These are phyloP conservation scores for Secale cereale DNA, from an alignment of 176 grass and related monocot genomes.

Conservation along the genomic window DNA sequence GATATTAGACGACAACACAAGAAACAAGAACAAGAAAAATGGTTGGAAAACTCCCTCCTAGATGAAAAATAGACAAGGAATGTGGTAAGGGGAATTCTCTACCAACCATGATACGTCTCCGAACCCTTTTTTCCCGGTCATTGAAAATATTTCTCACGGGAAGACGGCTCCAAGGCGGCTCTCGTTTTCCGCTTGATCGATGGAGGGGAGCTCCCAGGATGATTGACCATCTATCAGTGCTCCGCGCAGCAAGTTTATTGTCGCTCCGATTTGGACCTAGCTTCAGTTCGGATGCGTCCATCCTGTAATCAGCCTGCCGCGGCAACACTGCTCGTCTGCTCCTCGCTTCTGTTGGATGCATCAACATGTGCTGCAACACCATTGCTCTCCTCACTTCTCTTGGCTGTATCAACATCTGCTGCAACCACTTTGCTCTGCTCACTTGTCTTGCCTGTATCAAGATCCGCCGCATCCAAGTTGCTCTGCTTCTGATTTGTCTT, in stretches of 20 bases:
- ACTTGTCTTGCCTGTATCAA: conserved; percentile 23
- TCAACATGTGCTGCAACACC: neutral
- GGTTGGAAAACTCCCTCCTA: conserved; percentile 12
- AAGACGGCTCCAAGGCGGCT: conserved; percentile 17
- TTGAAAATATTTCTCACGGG: conserved; percentile 53
- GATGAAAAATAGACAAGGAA: conserved; percentile 33
- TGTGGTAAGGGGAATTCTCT: neutral
- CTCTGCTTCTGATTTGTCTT: conserved; percentile 18
- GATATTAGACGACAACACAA: neutral
- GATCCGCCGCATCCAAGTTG: neutral
- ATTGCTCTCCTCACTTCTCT: conserved; percentile 18
- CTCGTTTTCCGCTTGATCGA: neutral
- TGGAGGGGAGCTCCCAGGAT: conserved; percentile 2
- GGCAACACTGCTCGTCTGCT: neutral
- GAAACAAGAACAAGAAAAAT: neutral
- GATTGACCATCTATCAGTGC: neutral
- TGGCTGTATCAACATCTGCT: conserved; percentile 7
- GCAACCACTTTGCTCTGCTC: neutral
- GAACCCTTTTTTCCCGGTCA: conserved; percentile 55
- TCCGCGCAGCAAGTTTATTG: neutral
- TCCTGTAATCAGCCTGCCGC: conserved; percentile 6
- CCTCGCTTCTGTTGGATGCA: conserved; percentile 27
- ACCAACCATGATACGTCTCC: neutral
- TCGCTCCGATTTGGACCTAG: conserved; percentile 16
- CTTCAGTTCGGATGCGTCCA: neutral